Evolutionary conservation across 192 early-diverging fungal species (phyloP).

Genomic region (Dimargaris verticillata): DNA sequence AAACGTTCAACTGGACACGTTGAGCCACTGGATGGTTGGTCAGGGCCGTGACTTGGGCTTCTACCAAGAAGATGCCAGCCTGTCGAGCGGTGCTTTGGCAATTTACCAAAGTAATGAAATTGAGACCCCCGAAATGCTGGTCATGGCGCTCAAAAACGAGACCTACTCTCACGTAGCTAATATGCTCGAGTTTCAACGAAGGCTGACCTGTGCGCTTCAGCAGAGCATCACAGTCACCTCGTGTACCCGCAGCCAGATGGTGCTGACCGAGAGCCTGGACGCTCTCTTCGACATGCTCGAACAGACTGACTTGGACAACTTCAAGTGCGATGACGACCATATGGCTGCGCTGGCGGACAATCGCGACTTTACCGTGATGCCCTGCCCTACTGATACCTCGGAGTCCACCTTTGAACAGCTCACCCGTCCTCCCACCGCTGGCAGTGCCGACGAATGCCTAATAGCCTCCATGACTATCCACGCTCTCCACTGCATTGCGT

Average conservation of each 20-base stretch:
- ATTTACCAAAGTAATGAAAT: slow-evolving; percentile 64
- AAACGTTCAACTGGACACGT: slow-evolving; percentile 79
- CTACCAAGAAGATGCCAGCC: slow-evolving; percentile 24
- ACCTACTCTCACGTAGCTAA: slow-evolving; percentile 85
- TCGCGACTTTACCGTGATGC: slow-evolving; percentile 51
- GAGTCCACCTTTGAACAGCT: slow-evolving; percentile 20
- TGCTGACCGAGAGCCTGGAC: slow-evolving; percentile 28
- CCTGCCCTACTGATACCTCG: slow-evolving; percentile 16
- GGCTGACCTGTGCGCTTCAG: slow-evolving; percentile 59
- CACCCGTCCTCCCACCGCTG: slow-evolving; percentile 16
- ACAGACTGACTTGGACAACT: slow-evolving; percentile 32
- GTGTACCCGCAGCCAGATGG: slow-evolving; percentile 42
- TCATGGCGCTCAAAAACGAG: slow-evolving; percentile 63
- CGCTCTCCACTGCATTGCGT: background rate
- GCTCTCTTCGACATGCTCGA: slow-evolving; percentile 35
- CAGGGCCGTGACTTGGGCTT: slow-evolving; percentile 20
- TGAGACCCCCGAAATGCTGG: slow-evolving; percentile 77
- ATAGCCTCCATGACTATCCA: background rate
- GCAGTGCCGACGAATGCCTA: background rate
- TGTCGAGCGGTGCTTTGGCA: slow-evolving; percentile 39
- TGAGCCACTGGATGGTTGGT: slow-evolving; percentile 35
- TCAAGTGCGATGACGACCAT: slow-evolving; percentile 36
- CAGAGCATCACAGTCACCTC: slow-evolving; percentile 46
- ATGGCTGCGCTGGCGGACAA: slow-evolving; percentile 36
- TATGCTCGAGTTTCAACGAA: slow-evolving; percentile 62